Evolutionary conservation across 2,329 filamentous ascomycete species (phyloP), one percentile per base, ranked within the genome.

Genomic region (Colletotrichum camelliae): DNA sequence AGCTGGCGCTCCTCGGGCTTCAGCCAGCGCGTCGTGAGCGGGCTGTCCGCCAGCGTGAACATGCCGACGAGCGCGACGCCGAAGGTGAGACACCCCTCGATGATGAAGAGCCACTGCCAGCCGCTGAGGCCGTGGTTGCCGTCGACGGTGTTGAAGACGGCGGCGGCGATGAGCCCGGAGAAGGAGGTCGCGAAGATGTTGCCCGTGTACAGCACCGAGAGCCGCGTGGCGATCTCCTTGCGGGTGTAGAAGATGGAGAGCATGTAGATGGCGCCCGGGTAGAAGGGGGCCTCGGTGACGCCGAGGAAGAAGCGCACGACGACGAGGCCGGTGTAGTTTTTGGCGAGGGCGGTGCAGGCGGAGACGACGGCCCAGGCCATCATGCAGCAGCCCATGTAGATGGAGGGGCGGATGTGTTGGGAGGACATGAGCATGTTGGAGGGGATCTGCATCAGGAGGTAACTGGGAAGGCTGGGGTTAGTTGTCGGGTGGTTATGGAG

Each of bases 171-270:
- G 21, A 88, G 81, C 5, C 87, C 87, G 0, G 84, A 84, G 52
- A 88, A 88, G 1, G 84, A 83, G 0, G 81, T 83, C 5, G 83
- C 81, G 33, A 84, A 77, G 18, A 84, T 80, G 18, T 83, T 84
- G 3, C 85, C 85, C 0, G 86, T 83, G 75, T 89, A 89, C 2
- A 89, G 81, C 71, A 88, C 85, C 3, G 86, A 84, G 10, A 87
- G 85, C 57, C 86, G 82, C 2, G 84, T 80, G n/a, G 84, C 82
- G 31, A 88, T 79, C 77, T 87, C 86, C 78, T 89, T 87, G 37
- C 88, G 84, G 4, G 88, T 91, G 80, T 91, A 92, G 82, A 89
- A 91, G 48, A 89, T 87, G 2, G 87, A 87, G 5, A 91, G 83
- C 67, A 90, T 85, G 67, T 82, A 83, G 3, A 83, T 72, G 4